Percentiles rank a stretch among this genome's conserved stretches.
Evolutionary conservation across 2,329 filamentous ascomycete species (phyloP).

Genomic region (Fusarium devonianum): DNA sequence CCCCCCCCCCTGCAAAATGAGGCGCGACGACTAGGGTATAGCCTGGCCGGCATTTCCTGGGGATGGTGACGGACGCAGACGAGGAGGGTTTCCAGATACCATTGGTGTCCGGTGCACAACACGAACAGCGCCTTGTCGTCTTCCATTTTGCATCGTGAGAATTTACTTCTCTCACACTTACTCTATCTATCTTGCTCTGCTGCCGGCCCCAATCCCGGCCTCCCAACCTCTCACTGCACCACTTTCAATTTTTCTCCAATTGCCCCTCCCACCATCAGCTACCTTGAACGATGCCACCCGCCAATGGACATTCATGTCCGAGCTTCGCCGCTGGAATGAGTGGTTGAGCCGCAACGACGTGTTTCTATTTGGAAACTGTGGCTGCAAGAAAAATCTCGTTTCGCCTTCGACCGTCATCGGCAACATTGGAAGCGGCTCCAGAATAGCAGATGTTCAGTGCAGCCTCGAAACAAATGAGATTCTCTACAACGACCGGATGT

Average conservation of each 20-base stretch:
- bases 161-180: conserved; percentile 4
- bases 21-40: conserved; percentile 22
- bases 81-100: background rate
- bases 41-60: conserved; percentile 16
- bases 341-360: conserved; percentile 23
- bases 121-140: conserved; percentile 15
- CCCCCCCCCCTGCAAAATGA: conserved; percentile 19
- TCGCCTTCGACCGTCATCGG: conserved; percentile 20
- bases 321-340: conserved; percentile 24
- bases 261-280: conserved; percentile 36
- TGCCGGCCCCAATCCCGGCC: conserved; percentile 19
- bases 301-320: conserved; percentile 22
- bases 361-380: conserved; percentile 24
- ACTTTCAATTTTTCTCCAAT: conserved; percentile 20
- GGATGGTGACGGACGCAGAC: conserved; percentile 6
- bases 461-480: conserved; percentile 18
- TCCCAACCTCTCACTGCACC: conserved; percentile 9
- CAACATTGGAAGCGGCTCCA: background rate
- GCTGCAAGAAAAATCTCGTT: conserved; percentile 16
- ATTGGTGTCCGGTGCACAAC: conserved; percentile 14
- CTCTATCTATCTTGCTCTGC: conserved; percentile 7
- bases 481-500: conserved; percentile 13
- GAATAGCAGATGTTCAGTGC: conserved; percentile 4
- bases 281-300: conserved; percentile 22
- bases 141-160: conserved; percentile 21